A percentile compares a stretch with the other conserved stretches of the same genome.
These are phyloP conservation scores for Stachybotrys echinatus DNA, from an alignment of 2,329 filamentous ascomycete species.

Conservation along the genomic window DNA sequence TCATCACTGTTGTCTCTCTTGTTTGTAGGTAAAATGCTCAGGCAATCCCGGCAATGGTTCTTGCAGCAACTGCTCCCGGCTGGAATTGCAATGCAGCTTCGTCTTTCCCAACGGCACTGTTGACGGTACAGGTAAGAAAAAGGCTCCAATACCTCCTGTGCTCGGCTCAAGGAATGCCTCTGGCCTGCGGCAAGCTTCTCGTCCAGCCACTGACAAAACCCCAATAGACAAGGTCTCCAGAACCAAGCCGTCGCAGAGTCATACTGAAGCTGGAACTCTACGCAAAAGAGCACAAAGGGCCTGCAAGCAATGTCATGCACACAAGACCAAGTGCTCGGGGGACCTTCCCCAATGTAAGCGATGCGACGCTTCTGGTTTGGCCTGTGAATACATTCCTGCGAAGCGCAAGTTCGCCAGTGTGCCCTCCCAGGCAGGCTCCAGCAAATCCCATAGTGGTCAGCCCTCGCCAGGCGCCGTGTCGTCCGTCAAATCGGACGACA, in stretches of 20 bases:
- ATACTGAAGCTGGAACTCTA: constrained; percentile 35
- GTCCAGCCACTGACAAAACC: too few relatives aligned
- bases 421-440: constrained; percentile 13
- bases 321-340: constrained; percentile 38
- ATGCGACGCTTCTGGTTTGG: constrained; percentile 26
- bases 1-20: background rate
- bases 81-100: constrained; percentile 32
- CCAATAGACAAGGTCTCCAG: constrained; percentile 25
- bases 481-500: constrained; percentile 7
- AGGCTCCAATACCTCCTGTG: background rate
- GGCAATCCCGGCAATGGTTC: constrained; percentile 28
- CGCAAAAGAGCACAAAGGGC: constrained; percentile 35
- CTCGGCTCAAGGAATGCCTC: background rate
- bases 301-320: constrained; percentile 34
- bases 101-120: constrained; percentile 10
- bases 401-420: constrained; percentile 32
- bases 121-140: constrained; percentile 11
- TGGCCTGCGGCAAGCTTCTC: too few relatives aligned
- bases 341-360: constrained; percentile 33
- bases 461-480: constrained; percentile 4
- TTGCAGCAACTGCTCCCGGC: constrained; percentile 31
- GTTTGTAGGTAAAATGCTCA: constrained; percentile 35
- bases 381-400: constrained; percentile 32
- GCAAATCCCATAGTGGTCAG: constrained; percentile 2
- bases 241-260: constrained; percentile 32